A percentile compares a stretch with the other conserved stretches of the same genome.
These are phyloP conservation scores for Pichia rugopelliculosa DNA, from an alignment of 805 yeast species.

Conservation along the genomic window DNA sequence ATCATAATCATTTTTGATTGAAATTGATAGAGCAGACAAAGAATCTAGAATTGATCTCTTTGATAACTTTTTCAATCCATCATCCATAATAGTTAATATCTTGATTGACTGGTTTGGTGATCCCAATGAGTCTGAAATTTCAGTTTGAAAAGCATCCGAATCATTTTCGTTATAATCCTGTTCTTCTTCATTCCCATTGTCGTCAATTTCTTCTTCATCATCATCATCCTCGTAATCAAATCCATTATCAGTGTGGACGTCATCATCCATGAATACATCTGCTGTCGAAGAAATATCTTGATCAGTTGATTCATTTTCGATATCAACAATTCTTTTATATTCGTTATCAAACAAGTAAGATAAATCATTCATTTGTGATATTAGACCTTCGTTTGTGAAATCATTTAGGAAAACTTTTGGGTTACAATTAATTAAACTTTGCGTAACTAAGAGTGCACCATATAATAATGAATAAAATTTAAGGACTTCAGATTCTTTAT, in stretches of 20 bases:
- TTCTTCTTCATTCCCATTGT: slow-evolving; percentile 14
- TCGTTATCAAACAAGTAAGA: slow-evolving; percentile 15
- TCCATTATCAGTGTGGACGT: not conserved
- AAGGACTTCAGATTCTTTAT: slow-evolving; percentile 1
- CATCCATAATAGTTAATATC: slow-evolving; percentile 1
- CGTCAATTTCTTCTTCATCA: slow-evolving; percentile 17
- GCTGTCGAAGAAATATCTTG: not conserved
- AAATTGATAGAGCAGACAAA: not conserved
- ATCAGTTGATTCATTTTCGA: not conserved
- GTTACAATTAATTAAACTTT: slow-evolving; percentile 35
- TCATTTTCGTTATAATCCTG: slow-evolving; percentile 19
- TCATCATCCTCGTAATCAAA: slow-evolving; percentile 15
- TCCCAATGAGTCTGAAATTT: not conserved
- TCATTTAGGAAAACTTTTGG: slow-evolving; percentile 37
- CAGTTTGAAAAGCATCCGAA: not conserved
- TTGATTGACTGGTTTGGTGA: not conserved
- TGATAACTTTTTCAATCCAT: slow-evolving; percentile 14
- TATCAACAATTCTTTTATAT: slow-evolving; percentile 11
- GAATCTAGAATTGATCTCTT: slow-evolving; percentile 3
- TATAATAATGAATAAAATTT: slow-evolving; percentile 38
- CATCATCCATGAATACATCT: not conserved
- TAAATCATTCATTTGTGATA: slow-evolving; percentile 40
- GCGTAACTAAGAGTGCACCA: slow-evolving; percentile 45
- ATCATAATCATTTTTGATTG: slow-evolving; percentile 16
- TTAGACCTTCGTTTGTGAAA: slow-evolving; percentile 69